These are phyloP conservation scores for Amesomyces nigricolor DNA, from an alignment of 2,329 filamentous ascomycete genomes.

Conservation along the genomic window DNA sequence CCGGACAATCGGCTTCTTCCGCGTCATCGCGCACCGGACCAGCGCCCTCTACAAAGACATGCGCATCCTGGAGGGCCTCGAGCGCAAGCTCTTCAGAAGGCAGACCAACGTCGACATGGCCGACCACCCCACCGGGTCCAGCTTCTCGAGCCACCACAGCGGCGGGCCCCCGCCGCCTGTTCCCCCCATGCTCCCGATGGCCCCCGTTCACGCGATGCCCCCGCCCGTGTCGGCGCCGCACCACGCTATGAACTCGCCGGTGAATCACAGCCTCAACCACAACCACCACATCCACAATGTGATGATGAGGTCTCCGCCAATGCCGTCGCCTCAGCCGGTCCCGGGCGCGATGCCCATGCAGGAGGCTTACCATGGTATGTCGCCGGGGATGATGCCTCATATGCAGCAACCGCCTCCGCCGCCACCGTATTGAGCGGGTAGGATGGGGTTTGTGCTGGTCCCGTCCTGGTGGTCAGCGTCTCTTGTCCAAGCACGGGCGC, in stretches of 20 bases:
- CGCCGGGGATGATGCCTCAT: constrained; percentile 7
- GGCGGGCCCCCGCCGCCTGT: constrained; percentile 7
- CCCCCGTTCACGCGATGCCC: constrained; percentile 9
- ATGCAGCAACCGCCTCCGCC: constrained; percentile 13
- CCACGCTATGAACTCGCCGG: constrained; percentile 11
- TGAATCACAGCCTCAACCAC: constrained; percentile 7
- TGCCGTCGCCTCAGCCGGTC: background rate
- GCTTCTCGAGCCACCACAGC: constrained; percentile 22
- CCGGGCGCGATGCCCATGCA: background rate
- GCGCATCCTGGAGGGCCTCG: constrained; percentile 60
- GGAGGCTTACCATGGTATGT: background rate
- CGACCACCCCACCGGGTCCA: constrained; percentile 19
- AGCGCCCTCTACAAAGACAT: constrained; percentile 70
- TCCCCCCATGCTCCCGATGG: background rate
- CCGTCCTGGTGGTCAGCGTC: too few species aligned
- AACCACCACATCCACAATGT: constrained; percentile 6
- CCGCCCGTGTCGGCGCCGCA: background rate
- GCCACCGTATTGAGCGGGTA: background rate
- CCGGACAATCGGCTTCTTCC: constrained; percentile 72
- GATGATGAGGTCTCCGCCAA: constrained; percentile 5
- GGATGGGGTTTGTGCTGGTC: too few species aligned
- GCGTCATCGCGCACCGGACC: constrained; percentile 62
- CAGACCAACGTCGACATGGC: constrained; percentile 11
- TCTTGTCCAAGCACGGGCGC: background rate
- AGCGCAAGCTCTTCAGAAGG: constrained; percentile 37